Percentiles rank a stretch among this genome's conserved stretches.
Evolutionary conservation across 345 rosid genomes (phyloP).

Genomic region (Leavenworthia alabamica): DNA sequence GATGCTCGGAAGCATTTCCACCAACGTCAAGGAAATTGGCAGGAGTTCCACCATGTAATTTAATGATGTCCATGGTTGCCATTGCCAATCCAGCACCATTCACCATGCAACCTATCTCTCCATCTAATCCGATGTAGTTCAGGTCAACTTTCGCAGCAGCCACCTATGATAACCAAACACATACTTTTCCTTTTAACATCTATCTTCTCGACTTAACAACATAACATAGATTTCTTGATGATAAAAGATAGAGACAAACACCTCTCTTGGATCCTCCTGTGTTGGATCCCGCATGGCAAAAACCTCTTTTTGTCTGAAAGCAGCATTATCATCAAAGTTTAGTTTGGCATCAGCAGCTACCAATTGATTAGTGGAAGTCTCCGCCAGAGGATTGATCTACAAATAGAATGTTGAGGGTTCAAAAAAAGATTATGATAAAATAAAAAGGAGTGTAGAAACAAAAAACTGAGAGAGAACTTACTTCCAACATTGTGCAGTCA

Average conservation of each 20-base stretch:
- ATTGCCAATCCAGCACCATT: slow-evolving; percentile 99
- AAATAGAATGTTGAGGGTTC: slow-evolving; percentile 5
- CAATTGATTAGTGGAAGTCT: slow-evolving; percentile 72
- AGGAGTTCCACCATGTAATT: slow-evolving; percentile 97
- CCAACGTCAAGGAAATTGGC: slow-evolving; percentile 99
- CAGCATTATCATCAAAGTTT: slow-evolving; percentile 99
- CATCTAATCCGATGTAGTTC: slow-evolving; percentile 96
- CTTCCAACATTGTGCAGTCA: slow-evolving; percentile 98
- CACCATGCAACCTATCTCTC: slow-evolving; percentile 99
- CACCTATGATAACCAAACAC: slow-evolving; percentile 46
- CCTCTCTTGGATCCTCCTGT: slow-evolving; percentile 99
- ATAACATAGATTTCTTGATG: background rate
- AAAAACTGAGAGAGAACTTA: slow-evolving; percentile 34
- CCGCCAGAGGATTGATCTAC: slow-evolving; percentile 97
- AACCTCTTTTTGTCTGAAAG: slow-evolving; percentile 75
- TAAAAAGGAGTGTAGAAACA: background rate
- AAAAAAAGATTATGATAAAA: slow-evolving; percentile 7
- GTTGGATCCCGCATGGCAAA: slow-evolving; percentile 86
- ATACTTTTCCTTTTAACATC: background rate
- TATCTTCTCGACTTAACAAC: background rate
- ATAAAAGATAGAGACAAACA: slow-evolving; percentile 19
- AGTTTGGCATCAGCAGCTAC: slow-evolving; percentile 99
- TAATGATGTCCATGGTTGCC: slow-evolving; percentile 99
- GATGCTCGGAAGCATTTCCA: slow-evolving; percentile 95
- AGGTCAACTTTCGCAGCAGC: slow-evolving; percentile 93